Base-by-base conservation (phyloP, 257 asterid species). In the Lycium barbarum region DNA sequence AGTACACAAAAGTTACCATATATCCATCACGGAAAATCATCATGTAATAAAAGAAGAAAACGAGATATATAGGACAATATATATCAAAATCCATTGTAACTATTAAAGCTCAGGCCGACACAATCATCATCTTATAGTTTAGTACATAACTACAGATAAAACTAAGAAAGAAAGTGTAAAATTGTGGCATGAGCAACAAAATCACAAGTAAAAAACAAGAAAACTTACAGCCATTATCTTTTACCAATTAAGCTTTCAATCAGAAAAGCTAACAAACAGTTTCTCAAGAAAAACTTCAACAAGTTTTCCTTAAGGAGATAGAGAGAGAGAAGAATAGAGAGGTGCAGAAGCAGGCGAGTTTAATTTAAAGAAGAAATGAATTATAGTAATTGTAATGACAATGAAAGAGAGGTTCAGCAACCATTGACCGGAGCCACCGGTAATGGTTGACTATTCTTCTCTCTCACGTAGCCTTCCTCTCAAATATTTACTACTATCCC, bases 221-320 rank as follows among this genome's bases (percentile, higher is more conserved):
- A 9, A 58, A 87, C 93, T 86, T 87, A 90, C 93, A 67, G 91
- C 88, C 93, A 90, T 90, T 74, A 83, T 80, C 8, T 54, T 51
- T 84, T 84, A 20, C 6, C 47, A n/a, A 55, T 12, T 15, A 3
- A 70, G 59, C 82, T 17, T 47, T 18, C 45, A 40, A 40, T 40
- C 45, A 40, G 45, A 40, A 40, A 40, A 40, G 6, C 45, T 40
- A 40, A 40, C 45, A 40, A 40, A 40, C 6, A 40, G 45, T 40
- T 40, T 4, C 45, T 40, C 45, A 40, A 40, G 45, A 40, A 40
- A 26, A 26, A 26, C 33, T 26, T 26, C 33, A 26, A 26, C 33
- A 26, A 26, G 33, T 26, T 26, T 26, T 26, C 33, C 33, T 40
- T 40, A 40, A 49, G 83, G 57, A 84, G 53, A 43, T 33, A 35